Conservation (phyloP, 2,329 filamentous ascomycete species). For the Lasiodiplodia hormozganensis region DNA sequence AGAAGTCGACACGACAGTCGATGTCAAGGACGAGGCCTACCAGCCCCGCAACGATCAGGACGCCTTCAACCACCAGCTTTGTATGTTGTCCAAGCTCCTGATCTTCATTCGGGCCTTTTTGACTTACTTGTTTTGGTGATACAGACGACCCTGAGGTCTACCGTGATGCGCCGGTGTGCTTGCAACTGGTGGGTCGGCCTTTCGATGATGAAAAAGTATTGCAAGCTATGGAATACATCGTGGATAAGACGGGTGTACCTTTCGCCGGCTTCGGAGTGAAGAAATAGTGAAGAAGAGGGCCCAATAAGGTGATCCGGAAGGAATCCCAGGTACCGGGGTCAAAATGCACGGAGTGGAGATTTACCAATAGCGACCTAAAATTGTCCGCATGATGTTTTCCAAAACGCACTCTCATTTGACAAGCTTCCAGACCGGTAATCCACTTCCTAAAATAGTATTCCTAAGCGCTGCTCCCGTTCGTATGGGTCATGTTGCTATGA, state of each 20-base stretch:
- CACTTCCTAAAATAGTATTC: background rate
- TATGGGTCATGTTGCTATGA: background rate
- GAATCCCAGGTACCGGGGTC: background rate
- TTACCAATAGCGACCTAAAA: background rate
- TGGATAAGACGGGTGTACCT: conserved; percentile 38
- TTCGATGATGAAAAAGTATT: conserved; percentile 63
- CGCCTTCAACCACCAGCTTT: conserved; percentile 55
- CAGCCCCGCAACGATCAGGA: conserved; percentile 55
- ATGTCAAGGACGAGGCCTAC: conserved; percentile 48
- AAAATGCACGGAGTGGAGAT: background rate
- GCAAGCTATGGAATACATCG: conserved; percentile 47
- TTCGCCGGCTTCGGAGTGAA: conserved; percentile 32
- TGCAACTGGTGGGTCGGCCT: conserved; percentile 62
- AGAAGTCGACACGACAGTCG: conserved; percentile 50
- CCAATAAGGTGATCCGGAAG: background rate
- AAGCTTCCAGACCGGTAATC: background rate
- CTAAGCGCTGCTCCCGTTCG: background rate
- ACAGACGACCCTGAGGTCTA: conserved; percentile 55
- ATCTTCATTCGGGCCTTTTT: background rate
- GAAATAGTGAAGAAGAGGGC: background rate
- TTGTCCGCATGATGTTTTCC: background rate
- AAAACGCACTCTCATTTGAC: background rate
- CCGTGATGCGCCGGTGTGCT: conserved; percentile 56
- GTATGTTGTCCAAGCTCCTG: conserved; percentile 39
- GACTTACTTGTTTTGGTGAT: conserved; percentile 2